phyloP scores from a whole-genome alignment of 2,329 filamentous ascomycete species.

The Tolypocladium cylindrosporum region DNA sequence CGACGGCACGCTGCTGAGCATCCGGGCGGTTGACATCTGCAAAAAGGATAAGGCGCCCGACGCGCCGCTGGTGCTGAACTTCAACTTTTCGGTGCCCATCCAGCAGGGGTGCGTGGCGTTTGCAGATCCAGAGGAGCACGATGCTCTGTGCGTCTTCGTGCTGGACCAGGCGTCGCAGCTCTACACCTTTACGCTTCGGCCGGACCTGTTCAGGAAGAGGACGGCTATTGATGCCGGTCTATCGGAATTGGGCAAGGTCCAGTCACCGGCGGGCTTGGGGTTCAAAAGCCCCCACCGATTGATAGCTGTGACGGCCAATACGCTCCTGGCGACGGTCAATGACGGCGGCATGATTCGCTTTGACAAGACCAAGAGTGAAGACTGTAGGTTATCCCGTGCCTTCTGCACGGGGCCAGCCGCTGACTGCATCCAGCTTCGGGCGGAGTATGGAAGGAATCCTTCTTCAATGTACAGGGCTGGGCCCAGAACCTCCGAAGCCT shows the following conservation, averaged over 20 bases:
- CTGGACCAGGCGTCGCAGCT: slow-evolving; percentile 71
- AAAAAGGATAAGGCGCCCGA: slow-evolving; percentile 57
- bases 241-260: slow-evolving; percentile 68
- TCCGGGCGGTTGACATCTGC: slow-evolving; percentile 74
- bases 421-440: slow-evolving; percentile 11
- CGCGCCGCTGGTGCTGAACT: slow-evolving; percentile 63
- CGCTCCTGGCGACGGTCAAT: slow-evolving; percentile 70
- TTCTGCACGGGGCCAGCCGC: background rate
- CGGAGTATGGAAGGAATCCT: slow-evolving; percentile 55
- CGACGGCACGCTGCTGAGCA: slow-evolving; percentile 67
- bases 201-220: slow-evolving; percentile 68
- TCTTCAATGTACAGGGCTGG: slow-evolving; percentile 67
- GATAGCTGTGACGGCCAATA: slow-evolving; percentile 60
- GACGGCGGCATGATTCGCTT: slow-evolving; percentile 69
- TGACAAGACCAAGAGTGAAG: slow-evolving; percentile 43
- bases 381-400: slow-evolving; percentile 27
- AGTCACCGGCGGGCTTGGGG: slow-evolving; percentile 60
- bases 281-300: slow-evolving; percentile 76
- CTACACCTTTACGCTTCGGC: slow-evolving; percentile 73
- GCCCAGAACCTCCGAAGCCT: slow-evolving; percentile 55
- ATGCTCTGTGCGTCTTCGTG: slow-evolving; percentile 69
- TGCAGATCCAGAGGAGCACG: slow-evolving; percentile 67
- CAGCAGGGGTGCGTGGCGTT: slow-evolving; percentile 71
- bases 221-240: slow-evolving; percentile 62
- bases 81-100: slow-evolving; percentile 67